phyloP scores from a whole-genome alignment of 148 eudicot genomes.

The Arbutus unedo region DNA sequence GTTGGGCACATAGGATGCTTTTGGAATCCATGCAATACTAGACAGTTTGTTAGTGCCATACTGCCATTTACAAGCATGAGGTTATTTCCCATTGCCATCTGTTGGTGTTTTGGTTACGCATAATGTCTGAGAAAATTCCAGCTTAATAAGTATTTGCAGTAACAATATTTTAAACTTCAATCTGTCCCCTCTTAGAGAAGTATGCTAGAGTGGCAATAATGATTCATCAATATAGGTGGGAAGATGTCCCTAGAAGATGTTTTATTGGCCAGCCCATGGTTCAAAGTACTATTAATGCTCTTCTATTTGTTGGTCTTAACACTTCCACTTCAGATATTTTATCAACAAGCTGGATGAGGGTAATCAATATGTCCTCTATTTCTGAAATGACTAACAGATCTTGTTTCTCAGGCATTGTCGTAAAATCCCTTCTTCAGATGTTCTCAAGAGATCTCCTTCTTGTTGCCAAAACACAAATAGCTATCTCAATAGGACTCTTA shows the following conservation, averaged over 20 bases:
- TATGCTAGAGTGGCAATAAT: not conserved
- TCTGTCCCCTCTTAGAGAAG: not conserved
- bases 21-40: not conserved
- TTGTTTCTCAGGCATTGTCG: conserved; percentile 29
- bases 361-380: not conserved
- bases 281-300: not conserved
- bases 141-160: not conserved
- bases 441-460: conserved; percentile 9
- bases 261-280: too few relatives aligned
- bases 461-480: conserved; percentile 1
- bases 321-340: not conserved
- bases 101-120: not conserved
- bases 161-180: not conserved
- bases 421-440: not conserved
- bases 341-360: not conserved
- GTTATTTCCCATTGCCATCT: not conserved
- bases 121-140: not conserved
- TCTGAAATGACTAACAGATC: not conserved
- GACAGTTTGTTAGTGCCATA: not conserved
- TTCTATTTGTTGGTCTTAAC: not conserved
- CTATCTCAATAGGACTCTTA: conserved; percentile 10
- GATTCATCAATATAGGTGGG: not conserved
- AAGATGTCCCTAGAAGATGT: not conserved
- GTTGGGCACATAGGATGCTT: not conserved
- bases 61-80: conserved; percentile 1